A percentile compares a stretch with the other conserved stretches of the same genome.
phyloP scores from a whole-genome alignment of 1,284 basidiomycete species.

The Moesziomyces sp. region DNA sequence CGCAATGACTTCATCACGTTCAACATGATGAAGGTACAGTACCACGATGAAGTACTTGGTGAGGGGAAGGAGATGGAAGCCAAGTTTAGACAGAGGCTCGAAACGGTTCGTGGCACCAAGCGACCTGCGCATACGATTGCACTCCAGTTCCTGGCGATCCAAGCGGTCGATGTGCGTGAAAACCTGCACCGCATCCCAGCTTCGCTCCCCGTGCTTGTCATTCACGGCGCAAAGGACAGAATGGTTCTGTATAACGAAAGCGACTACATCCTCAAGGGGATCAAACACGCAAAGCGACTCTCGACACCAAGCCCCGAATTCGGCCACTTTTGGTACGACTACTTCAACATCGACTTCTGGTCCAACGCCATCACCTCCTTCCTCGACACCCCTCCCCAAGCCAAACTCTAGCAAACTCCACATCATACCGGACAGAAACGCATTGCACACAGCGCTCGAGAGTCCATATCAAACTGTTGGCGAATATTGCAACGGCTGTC shows the following conservation, averaged over 20 bases:
- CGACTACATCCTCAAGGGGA: constrained; percentile 31
- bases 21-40: constrained; percentile 57
- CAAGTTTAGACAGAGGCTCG: constrained; percentile 31
- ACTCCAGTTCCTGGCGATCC: constrained; percentile 54
- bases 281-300: constrained; percentile 49
- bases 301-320: constrained; percentile 25
- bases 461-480: not conserved
- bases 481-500: not conserved
- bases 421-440: too few relatives aligned
- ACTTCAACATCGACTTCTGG: constrained; percentile 50
- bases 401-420: constrained; percentile 7
- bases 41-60: constrained; percentile 47
- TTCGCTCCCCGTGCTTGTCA: constrained; percentile 39
- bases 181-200: constrained; percentile 40
- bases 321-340: constrained; percentile 61
- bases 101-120: constrained; percentile 19
- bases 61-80: not conserved
- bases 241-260: constrained; percentile 61
- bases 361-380: constrained; percentile 30
- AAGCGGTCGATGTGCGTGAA: constrained; percentile 25
- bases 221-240: constrained; percentile 58
- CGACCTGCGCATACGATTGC: constrained; percentile 46
- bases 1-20: constrained; percentile 41
- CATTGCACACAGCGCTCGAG: not conserved
- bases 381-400: constrained; percentile 12